A percentile compares a stretch with the other conserved stretches of the same genome.
These are phyloP conservation scores for Exophiala xenobiotica DNA, from an alignment of 2,329 filamentous ascomycete genomes.

Conservation along the genomic window DNA sequence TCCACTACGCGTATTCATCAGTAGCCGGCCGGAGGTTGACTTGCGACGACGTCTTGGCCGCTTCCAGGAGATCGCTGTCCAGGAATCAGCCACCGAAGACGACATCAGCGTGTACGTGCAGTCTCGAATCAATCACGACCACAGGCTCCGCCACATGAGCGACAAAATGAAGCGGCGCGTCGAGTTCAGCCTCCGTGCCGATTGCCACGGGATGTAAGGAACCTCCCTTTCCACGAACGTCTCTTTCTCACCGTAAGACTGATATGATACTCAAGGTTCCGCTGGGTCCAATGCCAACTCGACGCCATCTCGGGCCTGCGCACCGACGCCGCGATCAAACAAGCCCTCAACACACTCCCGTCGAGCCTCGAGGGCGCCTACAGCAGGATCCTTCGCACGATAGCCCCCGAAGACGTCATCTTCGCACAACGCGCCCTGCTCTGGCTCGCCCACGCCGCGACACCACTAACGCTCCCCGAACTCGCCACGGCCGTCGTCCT, in stretches of 20 bases:
- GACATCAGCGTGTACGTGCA: conserved; percentile 22
- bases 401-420: conserved; percentile 14
- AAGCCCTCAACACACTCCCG: conserved; percentile 21
- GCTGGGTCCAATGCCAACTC: conserved; percentile 29
- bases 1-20: conserved; percentile 18
- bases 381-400: conserved; percentile 17
- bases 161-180: conserved; percentile 21
- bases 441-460: conserved; percentile 22
- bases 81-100: conserved; percentile 11
- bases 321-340: conserved; percentile 20
- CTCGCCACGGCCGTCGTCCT: conserved; percentile 24
- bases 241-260: background rate
- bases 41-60: conserved; percentile 9
- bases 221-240: background rate
- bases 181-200: conserved; percentile 8
- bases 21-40: conserved; percentile 19
- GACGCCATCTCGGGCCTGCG: conserved; percentile 20
- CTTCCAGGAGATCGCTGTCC: conserved; percentile 15
- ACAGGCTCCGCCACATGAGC: conserved; percentile 16
- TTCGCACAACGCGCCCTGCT: conserved; percentile 20
- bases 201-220: conserved; percentile 22
- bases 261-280: conserved; percentile 17
- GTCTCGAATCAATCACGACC: conserved; percentile 13
- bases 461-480: conserved; percentile 21
- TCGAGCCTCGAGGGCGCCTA: conserved; percentile 23